A percentile compares a stretch with the other conserved stretches of the same genome.
Evolutionary conservation across 148 eudicot species (phyloP).

Genomic region (Rhododendron molle): DNA sequence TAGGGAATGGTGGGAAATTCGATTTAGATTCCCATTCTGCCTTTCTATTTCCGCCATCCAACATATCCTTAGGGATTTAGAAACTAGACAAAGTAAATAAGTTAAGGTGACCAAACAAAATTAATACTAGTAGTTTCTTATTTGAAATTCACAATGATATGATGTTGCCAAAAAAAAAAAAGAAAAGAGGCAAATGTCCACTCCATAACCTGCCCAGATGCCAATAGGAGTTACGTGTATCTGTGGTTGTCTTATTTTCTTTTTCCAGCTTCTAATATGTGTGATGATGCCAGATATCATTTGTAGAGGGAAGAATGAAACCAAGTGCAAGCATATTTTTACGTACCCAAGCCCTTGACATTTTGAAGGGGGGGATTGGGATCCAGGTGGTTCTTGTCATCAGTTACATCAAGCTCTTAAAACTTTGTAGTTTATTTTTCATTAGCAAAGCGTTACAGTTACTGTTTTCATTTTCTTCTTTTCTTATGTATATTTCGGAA

Average conservation of each 20-base stretch:
- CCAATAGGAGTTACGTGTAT: neutral
- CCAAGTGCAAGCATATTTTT: slow-evolving; percentile 50
- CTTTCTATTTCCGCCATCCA: neutral
- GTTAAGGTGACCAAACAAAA: neutral
- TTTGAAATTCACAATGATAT: neutral
- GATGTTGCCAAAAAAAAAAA: neutral
- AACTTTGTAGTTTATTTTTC: too few species aligned
- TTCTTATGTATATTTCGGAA: too few species aligned
- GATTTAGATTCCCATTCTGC: neutral
- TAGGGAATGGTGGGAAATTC: neutral
- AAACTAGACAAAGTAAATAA: neutral
- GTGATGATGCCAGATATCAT: slow-evolving; percentile 32
- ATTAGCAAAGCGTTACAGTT: too few species aligned
- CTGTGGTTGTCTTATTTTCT: neutral
- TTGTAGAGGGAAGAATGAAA: slow-evolving; percentile 50
- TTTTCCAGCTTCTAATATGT: neutral
- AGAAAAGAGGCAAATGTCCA: neutral
- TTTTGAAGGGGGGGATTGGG: slow-evolving; percentile 98
- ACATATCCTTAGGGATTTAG: neutral
- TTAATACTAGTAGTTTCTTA: neutral
- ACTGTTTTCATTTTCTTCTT: too few species aligned
- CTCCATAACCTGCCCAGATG: too few species aligned
- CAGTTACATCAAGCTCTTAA: slow-evolving; percentile 41
- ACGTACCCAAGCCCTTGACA: slow-evolving; percentile 84
- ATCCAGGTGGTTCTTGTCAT: slow-evolving; percentile 84